phyloP scores from a whole-genome alignment of 345 rosid genomes.

The Brassica incana region DNA sequence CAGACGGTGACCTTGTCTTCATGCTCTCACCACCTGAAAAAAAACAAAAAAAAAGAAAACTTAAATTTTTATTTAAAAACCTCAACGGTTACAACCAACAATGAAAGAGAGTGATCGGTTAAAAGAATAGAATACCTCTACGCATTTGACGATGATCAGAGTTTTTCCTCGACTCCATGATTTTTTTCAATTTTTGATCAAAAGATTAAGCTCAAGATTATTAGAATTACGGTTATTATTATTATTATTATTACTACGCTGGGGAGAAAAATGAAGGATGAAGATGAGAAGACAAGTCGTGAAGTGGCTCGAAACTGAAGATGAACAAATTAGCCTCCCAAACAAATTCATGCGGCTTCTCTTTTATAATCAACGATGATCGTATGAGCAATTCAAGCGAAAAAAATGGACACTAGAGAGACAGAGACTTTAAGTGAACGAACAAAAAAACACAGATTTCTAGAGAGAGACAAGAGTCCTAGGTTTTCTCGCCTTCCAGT shows the following conservation, averaged over 20 bases:
- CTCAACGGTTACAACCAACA: background rate
- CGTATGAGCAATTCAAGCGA: background rate
- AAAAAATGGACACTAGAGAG: background rate
- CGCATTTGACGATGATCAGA: constrained; percentile 69
- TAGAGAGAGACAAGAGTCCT: background rate
- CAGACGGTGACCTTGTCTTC: constrained; percentile 72
- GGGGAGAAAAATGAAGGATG: constrained; percentile 84
- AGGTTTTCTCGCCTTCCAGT: background rate
- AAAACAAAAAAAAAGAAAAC: background rate
- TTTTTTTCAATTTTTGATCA: constrained; percentile 17
- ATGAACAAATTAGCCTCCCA: constrained; percentile 66
- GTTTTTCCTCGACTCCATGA: constrained; percentile 69
- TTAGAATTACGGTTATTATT: constrained; percentile 18
- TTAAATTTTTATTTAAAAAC: background rate
- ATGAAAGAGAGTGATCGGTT: background rate
- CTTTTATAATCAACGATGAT: background rate
- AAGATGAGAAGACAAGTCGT: constrained; percentile 76
- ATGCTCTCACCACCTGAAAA: constrained; percentile 50
- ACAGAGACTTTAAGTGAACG: background rate
- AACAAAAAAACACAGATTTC: too few species aligned
- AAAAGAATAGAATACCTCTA: constrained; percentile 49
- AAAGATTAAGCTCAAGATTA: background rate
- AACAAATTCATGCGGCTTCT: constrained; percentile 94
- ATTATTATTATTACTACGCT: constrained; percentile 35
- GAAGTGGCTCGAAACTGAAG: constrained; percentile 68